Evolutionary conservation across 2,329 filamentous ascomycete species (phyloP).

Genomic region (Talaromyces sp.): DNA sequence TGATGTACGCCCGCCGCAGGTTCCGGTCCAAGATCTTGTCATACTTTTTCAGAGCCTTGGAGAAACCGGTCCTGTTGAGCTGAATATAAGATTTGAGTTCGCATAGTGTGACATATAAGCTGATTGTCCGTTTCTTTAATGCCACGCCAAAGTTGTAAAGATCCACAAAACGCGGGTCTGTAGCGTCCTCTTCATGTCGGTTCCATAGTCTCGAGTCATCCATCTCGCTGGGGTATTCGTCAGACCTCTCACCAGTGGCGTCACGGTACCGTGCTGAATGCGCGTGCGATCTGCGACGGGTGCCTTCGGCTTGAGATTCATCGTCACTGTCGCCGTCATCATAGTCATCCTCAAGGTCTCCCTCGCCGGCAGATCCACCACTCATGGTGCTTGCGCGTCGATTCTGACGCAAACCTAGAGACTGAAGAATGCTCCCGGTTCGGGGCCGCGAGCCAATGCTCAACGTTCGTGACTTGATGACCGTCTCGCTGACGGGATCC

Average conservation of each 20-base stretch:
- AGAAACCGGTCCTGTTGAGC: constrained; percentile 93
- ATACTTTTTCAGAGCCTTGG: constrained; percentile 96
- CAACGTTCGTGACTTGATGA: constrained; percentile 37
- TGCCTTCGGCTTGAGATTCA: constrained; percentile 43
- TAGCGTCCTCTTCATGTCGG: constrained; percentile 66
- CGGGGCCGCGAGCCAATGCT: constrained; percentile 38
- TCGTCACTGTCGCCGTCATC: constrained; percentile 54
- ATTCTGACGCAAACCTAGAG: constrained; percentile 40
- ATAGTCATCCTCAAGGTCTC: constrained; percentile 34
- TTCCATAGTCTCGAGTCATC: constrained; percentile 29
- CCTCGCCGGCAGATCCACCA: constrained; percentile 50
- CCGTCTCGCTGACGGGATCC: constrained; percentile 36
- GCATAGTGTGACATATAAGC: constrained; percentile 84
- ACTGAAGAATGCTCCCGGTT: constrained; percentile 49
- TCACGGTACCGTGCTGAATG: constrained; percentile 19
- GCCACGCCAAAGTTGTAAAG: constrained; percentile 70
- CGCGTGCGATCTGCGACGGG: constrained; percentile 26
- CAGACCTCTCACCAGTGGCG: constrained; percentile 21
- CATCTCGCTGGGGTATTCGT: constrained; percentile 26
- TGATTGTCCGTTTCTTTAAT: constrained; percentile 84
- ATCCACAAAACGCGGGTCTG: constrained; percentile 64
- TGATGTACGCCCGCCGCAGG: constrained; percentile 72
- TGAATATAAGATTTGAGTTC: constrained; percentile 95
- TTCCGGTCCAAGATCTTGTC: constrained; percentile 90
- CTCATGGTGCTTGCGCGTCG: constrained; percentile 43